Conservation (phyloP, 2,329 filamentous ascomycete species). For the Apiospora phragmitis region DNA sequence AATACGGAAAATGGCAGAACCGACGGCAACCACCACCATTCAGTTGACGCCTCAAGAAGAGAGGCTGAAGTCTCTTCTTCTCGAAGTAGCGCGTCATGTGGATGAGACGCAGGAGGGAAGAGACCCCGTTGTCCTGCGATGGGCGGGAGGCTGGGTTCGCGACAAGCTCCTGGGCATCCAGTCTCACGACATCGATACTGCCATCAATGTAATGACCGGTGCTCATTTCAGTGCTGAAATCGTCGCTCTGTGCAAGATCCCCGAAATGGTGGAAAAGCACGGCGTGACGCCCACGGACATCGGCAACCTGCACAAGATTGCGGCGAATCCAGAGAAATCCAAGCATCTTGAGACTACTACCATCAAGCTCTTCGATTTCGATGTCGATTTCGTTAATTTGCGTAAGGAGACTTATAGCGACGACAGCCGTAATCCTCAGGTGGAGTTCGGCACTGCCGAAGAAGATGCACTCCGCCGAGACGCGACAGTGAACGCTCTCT, state of each 20-base stretch:
- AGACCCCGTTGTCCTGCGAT: slow-evolving; percentile 66
- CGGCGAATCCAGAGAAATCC: slow-evolving; percentile 91
- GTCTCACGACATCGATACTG: slow-evolving; percentile 82
- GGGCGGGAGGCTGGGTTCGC: slow-evolving; percentile 85
- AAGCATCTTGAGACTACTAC: slow-evolving; percentile 95
- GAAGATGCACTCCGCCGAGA: slow-evolving; percentile 90
- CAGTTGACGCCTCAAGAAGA: slow-evolving; percentile 69
- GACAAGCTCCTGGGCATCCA: slow-evolving; percentile 74
- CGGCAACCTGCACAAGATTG: slow-evolving; percentile 82
- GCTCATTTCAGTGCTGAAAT: slow-evolving; percentile 71
- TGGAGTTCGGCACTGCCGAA: slow-evolving; percentile 90
- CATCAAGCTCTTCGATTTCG: slow-evolving; percentile 79
- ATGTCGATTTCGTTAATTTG: slow-evolving; percentile 93
- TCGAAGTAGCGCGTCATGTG: slow-evolving; percentile 78
- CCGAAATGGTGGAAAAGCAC: slow-evolving; percentile 63
- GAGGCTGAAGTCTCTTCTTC: slow-evolving; percentile 71
- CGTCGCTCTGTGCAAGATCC: slow-evolving; percentile 64
- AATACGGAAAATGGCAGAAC: slow-evolving; percentile 30
- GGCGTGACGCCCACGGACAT: slow-evolving; percentile 58
- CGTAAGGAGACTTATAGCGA: slow-evolving; percentile 87
- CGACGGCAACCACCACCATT: slow-evolving; percentile 35
- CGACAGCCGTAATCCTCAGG: slow-evolving; percentile 85
- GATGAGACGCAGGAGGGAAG: slow-evolving; percentile 48
- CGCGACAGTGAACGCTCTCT: slow-evolving; percentile 92
- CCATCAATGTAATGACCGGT: slow-evolving; percentile 84